A percentile compares a stretch with the other conserved stretches of the same genome.
phyloP scores from a whole-genome alignment of 345 rosid species.

The Ceriops tagal region DNA sequence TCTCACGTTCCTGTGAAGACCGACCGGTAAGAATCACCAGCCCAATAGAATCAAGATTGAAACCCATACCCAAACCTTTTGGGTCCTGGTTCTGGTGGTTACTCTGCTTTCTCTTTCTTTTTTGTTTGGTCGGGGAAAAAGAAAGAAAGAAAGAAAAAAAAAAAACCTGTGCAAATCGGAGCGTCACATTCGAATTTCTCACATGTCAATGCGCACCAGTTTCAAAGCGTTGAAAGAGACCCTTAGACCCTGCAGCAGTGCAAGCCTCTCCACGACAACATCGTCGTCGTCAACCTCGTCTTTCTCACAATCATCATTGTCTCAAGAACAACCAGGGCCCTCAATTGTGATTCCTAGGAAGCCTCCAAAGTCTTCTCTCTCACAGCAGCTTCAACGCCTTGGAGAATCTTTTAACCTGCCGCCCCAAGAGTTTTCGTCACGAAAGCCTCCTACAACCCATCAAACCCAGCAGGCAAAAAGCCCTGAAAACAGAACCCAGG shows the following conservation, averaged over 20 bases:
- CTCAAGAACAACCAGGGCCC: slow-evolving; percentile 30
- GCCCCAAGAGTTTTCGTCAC: slow-evolving; percentile 13
- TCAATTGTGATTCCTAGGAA: slow-evolving; percentile 37
- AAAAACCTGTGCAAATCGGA: no score
- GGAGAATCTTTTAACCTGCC: slow-evolving; percentile 42
- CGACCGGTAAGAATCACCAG: no score
- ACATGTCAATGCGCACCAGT: slow-evolving; percentile 18
- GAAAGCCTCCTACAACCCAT: slow-evolving; percentile 21
- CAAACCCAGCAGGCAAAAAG: not conserved
- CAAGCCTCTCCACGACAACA: slow-evolving; percentile 10
- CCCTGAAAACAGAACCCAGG: slow-evolving; percentile 5
- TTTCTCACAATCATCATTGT: slow-evolving; percentile 23
- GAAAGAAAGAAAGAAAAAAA: no score
- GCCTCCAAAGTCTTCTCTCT: slow-evolving; percentile 83
- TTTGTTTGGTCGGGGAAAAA: no score
- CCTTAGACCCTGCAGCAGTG: slow-evolving; percentile 60
- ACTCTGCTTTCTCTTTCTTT: no score
- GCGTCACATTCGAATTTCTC: not conserved
- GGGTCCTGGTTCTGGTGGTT: no score
- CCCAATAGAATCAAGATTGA: no score
- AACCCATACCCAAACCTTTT: no score
- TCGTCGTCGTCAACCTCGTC: not conserved
- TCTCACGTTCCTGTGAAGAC: no score
- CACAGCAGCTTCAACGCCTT: slow-evolving; percentile 74
- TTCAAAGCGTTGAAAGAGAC: slow-evolving; percentile 54